Base-by-base conservation (phyloP, 2,329 filamentous ascomycete species). In the Eutypa lata region DNA sequence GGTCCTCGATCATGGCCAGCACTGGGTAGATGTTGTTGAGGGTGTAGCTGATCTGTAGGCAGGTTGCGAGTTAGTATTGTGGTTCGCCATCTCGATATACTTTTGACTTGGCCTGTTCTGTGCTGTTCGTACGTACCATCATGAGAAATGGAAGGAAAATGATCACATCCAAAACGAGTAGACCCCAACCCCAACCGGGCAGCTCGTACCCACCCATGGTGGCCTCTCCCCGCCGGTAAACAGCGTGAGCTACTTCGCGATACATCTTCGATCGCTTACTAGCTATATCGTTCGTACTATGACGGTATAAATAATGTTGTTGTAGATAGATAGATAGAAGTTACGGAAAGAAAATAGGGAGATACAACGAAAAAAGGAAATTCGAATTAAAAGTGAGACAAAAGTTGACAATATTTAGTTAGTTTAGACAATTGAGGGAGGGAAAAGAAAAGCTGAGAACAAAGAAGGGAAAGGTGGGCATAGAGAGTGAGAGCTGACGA, bases 1-100 rank as follows among this genome's bases (percentile, higher is more conserved):
- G 79, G 68, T 84, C 78, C 62, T 84, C 81, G 59, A 84, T 69
- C 56, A 83, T 82, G 66, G 81, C 78, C 55, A 84, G 74, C 51
- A 78, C 75, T 44, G 80, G 76, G 63, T 77, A 80, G 61, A 84
- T 64, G 52, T 69, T 68, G 50, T 71, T 65, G 48, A 84, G 65
- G 10, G 79, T 79, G 70, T 84, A 84, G 51, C 66, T 61, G 56
- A 76, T 59, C 78, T 82, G 24, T 48, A 38, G 13, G 7, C 13
- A 5, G 24, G n/a, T 21, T 37, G 4, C 37, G 49, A 37, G 56
- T 62, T 54, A 63, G 62, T 50, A 1, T 46, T 44, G 16, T 14
- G 33, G 43, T 49, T 22, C 28, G 19, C n/a, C 11, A 21, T 7
- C n/a, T 18, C 6, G 13, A 14, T 38, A 16, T 38, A 6, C n/a